Base-by-base conservation (phyloP, 2,329 filamentous ascomycete genomes). In the Pseudogymnoascus sp. region DNA sequence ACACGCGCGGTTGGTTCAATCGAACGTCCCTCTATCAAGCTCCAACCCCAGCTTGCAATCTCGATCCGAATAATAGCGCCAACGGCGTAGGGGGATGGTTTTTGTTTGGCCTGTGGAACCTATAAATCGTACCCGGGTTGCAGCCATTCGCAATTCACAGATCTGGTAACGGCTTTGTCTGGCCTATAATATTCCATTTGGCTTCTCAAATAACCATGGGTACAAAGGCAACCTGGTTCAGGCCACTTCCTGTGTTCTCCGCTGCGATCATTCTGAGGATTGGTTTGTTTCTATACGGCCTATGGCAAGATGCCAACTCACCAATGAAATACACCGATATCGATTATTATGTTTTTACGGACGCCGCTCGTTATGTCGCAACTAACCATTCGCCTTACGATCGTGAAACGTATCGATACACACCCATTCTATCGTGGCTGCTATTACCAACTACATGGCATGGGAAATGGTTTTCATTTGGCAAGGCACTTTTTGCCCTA, bases 311-410 rank as follows among this genome's bases (percentile, higher is more conserved):
- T 74, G 86, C 90, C 62, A 81, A 92, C 74, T 95, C 91, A 6
- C 86, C 92, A 12, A 76, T 99, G 70, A 97, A 97, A 75, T 99
- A 97, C 77, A 99, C 94, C 58, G 94, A 99, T 74, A 96, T 99
- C 68, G 94, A 99, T 79, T 99, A 99, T 75, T 85, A 91, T 65
- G 94, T 99, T 72, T 99, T 99, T 78, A 97, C 94, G 56, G 92
- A 97, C 72, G 94, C 94, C 23, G 84, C 94, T 2, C 88, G 89
- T 65, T 92, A 88, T 56, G 74, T 90, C 41, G 75, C 85, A 3
- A 76, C 74, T n/a, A 82, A 82, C 3, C 74, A 76, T 52, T 89
- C 89, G 0, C 94, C 94, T 1, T 99, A 99, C 72, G 81, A 82
- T 38, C 84, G 94, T 59, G 92, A 94, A 69, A 99, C 94, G 0